phyloP scores from a whole-genome alignment of 345 rosid genomes.

The Moricandia arvensis region DNA sequence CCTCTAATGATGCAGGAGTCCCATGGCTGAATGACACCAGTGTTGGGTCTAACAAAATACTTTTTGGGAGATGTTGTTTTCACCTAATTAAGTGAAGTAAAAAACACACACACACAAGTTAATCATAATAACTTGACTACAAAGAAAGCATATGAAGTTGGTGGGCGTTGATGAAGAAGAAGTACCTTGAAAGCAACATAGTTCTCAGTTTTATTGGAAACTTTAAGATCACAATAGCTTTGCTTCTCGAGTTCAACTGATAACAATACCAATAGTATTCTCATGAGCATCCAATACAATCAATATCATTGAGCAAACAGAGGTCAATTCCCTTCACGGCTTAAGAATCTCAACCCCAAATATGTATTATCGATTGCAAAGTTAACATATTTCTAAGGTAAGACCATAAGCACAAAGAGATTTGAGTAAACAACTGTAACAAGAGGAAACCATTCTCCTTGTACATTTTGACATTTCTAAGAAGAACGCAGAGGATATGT shows the following conservation, averaged over 20 bases:
- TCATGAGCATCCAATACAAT: neutral
- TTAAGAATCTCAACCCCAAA: neutral
- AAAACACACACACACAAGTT: neutral
- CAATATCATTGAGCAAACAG: neutral
- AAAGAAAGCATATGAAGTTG: neutral
- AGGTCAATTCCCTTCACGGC: no score
- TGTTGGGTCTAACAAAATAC: conserved; percentile 96
- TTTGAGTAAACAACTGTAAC: no score
- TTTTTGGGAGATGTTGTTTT: conserved; percentile 97
- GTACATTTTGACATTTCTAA: no score
- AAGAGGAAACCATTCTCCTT: no score
- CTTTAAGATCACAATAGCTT: conserved; percentile 66
- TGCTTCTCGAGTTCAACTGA: conserved; percentile 76
- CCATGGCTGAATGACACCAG: conserved; percentile 80
- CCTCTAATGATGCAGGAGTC: conserved; percentile 76
- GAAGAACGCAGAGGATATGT: no score
- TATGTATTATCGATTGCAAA: neutral
- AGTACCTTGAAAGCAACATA: conserved; percentile 81
- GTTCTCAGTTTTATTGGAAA: conserved; percentile 70
- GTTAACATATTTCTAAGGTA: neutral
- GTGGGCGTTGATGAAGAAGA: neutral
- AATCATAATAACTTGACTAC: neutral
- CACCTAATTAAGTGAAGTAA: conserved; percentile 48
- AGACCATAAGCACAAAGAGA: neutral
- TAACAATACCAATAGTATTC: neutral